A percentile compares a stretch with the other conserved stretches of the same genome.
Conservation (phyloP, 805 yeast species). For the Candida sphagnicola region DNA sequence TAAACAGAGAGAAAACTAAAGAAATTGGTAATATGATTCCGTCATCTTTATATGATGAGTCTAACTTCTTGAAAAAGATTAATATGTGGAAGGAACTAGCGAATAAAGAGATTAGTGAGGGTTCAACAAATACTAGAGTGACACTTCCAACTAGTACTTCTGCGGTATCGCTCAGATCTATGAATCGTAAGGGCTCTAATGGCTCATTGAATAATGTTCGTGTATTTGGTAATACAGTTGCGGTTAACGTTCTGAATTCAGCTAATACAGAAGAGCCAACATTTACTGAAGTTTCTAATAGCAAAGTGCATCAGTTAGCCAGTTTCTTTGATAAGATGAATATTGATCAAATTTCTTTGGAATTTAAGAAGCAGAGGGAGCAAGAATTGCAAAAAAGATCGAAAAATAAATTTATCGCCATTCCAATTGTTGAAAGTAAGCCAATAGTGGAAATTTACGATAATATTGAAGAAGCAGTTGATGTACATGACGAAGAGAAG, state of each 20-base stretch:
- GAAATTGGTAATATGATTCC: conserved; percentile 18
- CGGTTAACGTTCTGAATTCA: background rate
- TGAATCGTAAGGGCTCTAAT: conserved; percentile 1
- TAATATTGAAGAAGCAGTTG: conserved; percentile 85
- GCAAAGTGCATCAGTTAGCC: conserved; percentile 59
- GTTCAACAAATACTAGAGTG: background rate
- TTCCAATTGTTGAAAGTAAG: conserved; percentile 66
- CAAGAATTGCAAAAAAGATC: conserved; percentile 56
- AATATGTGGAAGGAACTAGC: conserved; percentile 11
- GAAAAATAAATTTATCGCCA: conserved; percentile 60
- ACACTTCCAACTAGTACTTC: conserved; percentile 1
- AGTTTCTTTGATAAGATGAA: conserved; percentile 70
- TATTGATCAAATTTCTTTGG: conserved; percentile 74
- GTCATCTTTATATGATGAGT: conserved; percentile 16
- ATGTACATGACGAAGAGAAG: conserved; percentile 22
- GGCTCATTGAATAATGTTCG: background rate
- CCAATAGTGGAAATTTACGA: conserved; percentile 92
- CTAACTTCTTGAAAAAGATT: conserved; percentile 15
- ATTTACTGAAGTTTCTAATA: conserved; percentile 5
- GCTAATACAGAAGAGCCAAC: background rate
- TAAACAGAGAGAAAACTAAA: conserved; percentile 13
- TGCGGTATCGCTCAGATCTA: background rate
- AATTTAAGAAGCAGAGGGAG: conserved; percentile 85
- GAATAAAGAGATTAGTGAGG: conserved; percentile 1
- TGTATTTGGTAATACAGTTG: background rate